Base-by-base conservation (phyloP, 352 stramenopile genomes). In the Elongisporangium senticosum region DNA sequence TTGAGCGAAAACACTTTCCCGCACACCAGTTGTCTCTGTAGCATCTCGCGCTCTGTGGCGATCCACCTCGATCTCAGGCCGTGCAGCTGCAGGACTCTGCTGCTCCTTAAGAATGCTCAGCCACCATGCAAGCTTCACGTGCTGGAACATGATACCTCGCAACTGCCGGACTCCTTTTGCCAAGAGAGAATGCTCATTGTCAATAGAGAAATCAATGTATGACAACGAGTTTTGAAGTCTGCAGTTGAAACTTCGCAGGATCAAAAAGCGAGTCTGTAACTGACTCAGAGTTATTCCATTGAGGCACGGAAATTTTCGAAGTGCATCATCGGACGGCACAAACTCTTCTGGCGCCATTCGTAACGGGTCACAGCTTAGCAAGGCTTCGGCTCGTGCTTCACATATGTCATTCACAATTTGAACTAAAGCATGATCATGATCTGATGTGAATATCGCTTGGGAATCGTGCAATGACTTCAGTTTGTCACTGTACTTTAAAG, bases 41-140 rank as follows among this genome's bases (percentile, higher is more conserved):
- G 79, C 78, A 1, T 93, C 83, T 28, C 80, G 75, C 43, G 87
- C 84, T 24, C 81, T 77, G 20, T 89, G 79, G 15, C 85, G 87
- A n/a, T 93, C 87, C 8, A 96, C 72, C 51, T 96, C 85, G 37
- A 95, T 93, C 62, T 95, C 87, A 24, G 87, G 85, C 7, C 83
- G 76, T 40, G 85, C 78, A 13, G 83, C 79, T 7, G 83, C 85
- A 24, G 86, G 86, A 5, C 79, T 88, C 53, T 96, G 85, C 61
- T 93, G 84, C 21, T 96, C 86, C 58, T 93, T 93, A 3, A 96
- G 69, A 39, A 96, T 76, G 8, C 83, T 90, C 8, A 93, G 75
- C 85, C 86, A 96, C 86, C 85, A 96, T 28, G 83, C 81, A 43
- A 96, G 77, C 56, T 96, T 96, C 23, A 96, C 85, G 24, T 91